phyloP scores from a whole-genome alignment of 805 yeast species.

The Candida khao-thaluensis region DNA sequence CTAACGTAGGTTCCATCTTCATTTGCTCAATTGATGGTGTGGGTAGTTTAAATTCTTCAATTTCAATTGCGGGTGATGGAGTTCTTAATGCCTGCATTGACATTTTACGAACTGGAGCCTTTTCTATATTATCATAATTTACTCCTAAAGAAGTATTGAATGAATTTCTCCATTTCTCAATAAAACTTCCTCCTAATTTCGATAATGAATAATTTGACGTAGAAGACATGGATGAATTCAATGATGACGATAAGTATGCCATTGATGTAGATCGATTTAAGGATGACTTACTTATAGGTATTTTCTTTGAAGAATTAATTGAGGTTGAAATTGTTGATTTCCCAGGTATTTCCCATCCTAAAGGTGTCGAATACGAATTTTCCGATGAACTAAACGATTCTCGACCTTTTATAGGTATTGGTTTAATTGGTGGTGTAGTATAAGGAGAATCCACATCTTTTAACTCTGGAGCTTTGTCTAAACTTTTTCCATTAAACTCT shows the following conservation, averaged over 20 bases:
- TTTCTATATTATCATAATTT: conserved; percentile 14
- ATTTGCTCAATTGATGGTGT: not conserved
- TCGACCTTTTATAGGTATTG: conserved; percentile 18
- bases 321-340: conserved; percentile 27
- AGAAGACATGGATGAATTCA: conserved; percentile 37
- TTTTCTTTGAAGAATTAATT: conserved; percentile 11
- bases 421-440: conserved; percentile 4
- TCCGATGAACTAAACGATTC: conserved; percentile 22
- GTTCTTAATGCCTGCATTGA: conserved; percentile 33
- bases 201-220: conserved; percentile 41
- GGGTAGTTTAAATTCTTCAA: conserved; percentile 24
- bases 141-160: conserved; percentile 20
- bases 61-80: conserved; percentile 37
- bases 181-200: conserved; percentile 41
- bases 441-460: not conserved
- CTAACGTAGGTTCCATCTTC: conserved; percentile 7
- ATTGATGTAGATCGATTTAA: conserved; percentile 38
- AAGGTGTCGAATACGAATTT: conserved; percentile 27
- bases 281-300: conserved; percentile 23
- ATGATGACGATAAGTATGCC: conserved; percentile 42
- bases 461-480: not conserved
- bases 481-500: not conserved
- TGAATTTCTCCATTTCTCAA: conserved; percentile 46
- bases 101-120: conserved; percentile 11
- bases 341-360: conserved; percentile 50